Conservation (phyloP, 2,329 filamentous ascomycete genomes). For the Amylocarpus encephaloides region DNA sequence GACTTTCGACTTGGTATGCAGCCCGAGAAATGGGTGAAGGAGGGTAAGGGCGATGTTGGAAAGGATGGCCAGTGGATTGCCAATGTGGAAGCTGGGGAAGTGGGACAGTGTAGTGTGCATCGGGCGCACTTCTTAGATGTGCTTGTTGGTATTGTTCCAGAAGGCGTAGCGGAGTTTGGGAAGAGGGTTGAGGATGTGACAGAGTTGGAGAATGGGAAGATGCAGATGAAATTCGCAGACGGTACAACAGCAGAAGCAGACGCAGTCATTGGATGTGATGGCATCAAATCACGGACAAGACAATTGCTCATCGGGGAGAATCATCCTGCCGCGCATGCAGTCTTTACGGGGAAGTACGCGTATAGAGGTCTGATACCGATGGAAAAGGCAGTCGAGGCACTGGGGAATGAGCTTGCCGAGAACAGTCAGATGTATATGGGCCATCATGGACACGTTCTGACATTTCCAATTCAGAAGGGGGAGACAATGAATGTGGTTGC, state of each 20-base stretch:
- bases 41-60: constrained; percentile 11
- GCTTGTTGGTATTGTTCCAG: constrained; percentile 34
- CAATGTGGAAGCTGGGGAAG: constrained; percentile 15
- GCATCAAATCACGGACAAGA: constrained; percentile 52
- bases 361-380: constrained; percentile 59
- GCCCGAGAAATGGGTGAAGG: constrained; percentile 18
- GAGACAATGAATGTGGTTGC: constrained; percentile 48
- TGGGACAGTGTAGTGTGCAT: constrained; percentile 27
- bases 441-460: constrained; percentile 50
- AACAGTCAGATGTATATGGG: constrained; percentile 45
- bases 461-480: constrained; percentile 54
- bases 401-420: constrained; percentile 43
- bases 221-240: constrained; percentile 38
- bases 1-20: constrained; percentile 26
- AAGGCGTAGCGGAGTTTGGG: constrained; percentile 30
- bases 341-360: constrained; percentile 53
- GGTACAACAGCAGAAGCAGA: constrained; percentile 38
- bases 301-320: constrained; percentile 43
- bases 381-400: constrained; percentile 39
- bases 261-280: constrained; percentile 55
- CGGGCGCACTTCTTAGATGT: constrained; percentile 29
- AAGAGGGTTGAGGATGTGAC: constrained; percentile 33
- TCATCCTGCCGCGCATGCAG: constrained; percentile 16
- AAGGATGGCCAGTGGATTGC: constrained; percentile 17
- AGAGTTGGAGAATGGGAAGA: constrained; percentile 21